Percentiles rank a stretch among this genome's conserved stretches.
These are phyloP conservation scores for Colletotrichum camelliae DNA, from an alignment of 2,329 filamentous ascomycete species.

Conservation along the genomic window DNA sequence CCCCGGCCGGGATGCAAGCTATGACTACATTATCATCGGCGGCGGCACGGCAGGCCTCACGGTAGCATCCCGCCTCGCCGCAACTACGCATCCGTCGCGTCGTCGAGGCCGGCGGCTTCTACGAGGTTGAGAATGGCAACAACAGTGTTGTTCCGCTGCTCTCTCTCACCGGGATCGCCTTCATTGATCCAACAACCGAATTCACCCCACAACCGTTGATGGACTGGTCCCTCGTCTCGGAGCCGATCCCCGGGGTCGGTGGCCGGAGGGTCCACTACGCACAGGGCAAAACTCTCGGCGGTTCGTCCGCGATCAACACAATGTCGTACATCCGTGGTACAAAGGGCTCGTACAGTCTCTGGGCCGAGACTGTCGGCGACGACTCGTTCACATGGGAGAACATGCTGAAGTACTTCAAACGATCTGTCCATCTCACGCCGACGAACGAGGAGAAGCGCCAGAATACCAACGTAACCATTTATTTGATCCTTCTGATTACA, in stretches of 20 bases:
- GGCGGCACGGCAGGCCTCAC: constrained; percentile 43
- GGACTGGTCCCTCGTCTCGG: constrained; percentile 33
- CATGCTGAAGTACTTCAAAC: constrained; percentile 37
- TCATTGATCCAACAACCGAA: constrained; percentile 17
- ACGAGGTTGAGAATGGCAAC: constrained; percentile 35
- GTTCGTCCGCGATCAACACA: constrained; percentile 32
- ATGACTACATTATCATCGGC: constrained; percentile 34
- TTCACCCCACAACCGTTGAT: constrained; percentile 29
- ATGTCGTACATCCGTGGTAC: constrained; percentile 32
- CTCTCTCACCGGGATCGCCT: constrained; percentile 14
- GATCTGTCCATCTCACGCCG: constrained; percentile 34
- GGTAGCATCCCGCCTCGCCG: constrained; percentile 36
- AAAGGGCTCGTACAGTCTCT: constrained; percentile 28
- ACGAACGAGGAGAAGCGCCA: constrained; percentile 25
- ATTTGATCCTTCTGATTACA: constrained; percentile 32
- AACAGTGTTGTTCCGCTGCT: constrained; percentile 27
- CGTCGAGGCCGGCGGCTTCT: constrained; percentile 41
- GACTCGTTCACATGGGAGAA: constrained; percentile 31
- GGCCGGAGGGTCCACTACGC: constrained; percentile 38
- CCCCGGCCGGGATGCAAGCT: constrained; percentile 21
- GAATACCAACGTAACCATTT: constrained; percentile 28
- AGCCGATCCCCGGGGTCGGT: constrained; percentile 28
- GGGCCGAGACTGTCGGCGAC: constrained; percentile 37
- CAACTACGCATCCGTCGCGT: constrained; percentile 37
- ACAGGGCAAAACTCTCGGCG: constrained; percentile 40